Base-by-base conservation (phyloP, 257 asterid species). In the Primulina eburnea region DNA sequence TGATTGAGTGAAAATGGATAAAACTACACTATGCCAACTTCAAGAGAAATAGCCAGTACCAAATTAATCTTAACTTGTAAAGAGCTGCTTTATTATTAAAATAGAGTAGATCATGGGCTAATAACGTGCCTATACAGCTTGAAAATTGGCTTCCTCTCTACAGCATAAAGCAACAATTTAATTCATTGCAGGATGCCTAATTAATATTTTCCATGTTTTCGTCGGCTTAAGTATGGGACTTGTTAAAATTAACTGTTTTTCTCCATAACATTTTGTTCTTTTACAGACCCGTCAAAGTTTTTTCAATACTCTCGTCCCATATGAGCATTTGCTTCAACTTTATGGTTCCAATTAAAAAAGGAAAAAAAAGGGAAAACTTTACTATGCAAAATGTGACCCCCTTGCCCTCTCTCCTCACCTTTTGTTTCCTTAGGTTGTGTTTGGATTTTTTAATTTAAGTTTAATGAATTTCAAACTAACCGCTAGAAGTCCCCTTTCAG, bases 21-120 rank as follows among this genome's bases (percentile, higher is more conserved):
- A 58, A 67, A 67, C 73, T 28, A 74, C 53, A 38, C 20, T 14
- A 16, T 20, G 8, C 8, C 8, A 50, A 65, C 33, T 61, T 64
- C 65, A 66, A 35, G 37, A 68, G 57, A 28, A 43, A 67, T 64
- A 64, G 53, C 65, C 37, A 62, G 64, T 62, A 30, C 47, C 72
- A 37, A 68, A 30, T 56, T 40, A 64, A 29, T 35, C 24, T 40
- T 43, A 56, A 63, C 18, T 32, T 29, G 33, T 21, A 65, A 72
- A 28, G 37, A 37, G 56, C 38, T 17, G 28, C 50, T 38, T 9
- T 65, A 65, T 33, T 11, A 21, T 32, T 21, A 21, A 21, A 21
- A 4, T 12, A 18, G n/a, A 65, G 69, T 55, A 10, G 68, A 14
- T 12, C 18, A 14, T 43, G 18, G 55, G 18, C 17, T 43, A 12